Evolutionary conservation across 176 grass and related monocot genomes (phyloP).

Genomic region (Oryza nivara): DNA sequence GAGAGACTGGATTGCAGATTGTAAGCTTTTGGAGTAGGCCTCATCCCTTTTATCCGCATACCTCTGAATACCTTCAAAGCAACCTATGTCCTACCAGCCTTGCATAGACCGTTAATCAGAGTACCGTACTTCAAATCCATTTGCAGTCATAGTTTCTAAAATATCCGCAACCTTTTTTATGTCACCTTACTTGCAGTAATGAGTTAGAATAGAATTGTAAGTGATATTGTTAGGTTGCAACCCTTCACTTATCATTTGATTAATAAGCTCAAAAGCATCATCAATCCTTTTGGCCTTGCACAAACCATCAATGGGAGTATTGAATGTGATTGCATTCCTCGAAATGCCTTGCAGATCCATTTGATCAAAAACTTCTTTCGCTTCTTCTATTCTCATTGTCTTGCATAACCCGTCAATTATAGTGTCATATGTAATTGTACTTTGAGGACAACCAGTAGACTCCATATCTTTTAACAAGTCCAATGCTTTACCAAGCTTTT

Average conservation of each 20-base stretch:
- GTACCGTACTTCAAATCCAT: conserved; percentile 85
- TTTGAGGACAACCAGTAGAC: conserved; percentile 58
- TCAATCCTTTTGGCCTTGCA: conserved; percentile 74
- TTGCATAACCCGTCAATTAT: conserved; percentile 87
- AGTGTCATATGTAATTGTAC: conserved; percentile 76
- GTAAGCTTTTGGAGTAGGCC: conserved; percentile 77
- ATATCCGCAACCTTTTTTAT: conserved; percentile 77
- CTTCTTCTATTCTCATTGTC: conserved; percentile 86
- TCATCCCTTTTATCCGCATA: conserved; percentile 73
- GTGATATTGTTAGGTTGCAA: conserved; percentile 83
- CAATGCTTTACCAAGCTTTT: conserved; percentile 65
- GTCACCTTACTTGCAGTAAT: conserved; percentile 91
- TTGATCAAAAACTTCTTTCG: conserved; percentile 80
- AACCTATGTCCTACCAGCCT: conserved; percentile 79
- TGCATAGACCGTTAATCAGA: conserved; percentile 81
- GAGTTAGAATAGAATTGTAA: conserved; percentile 81
- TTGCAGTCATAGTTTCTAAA: conserved; percentile 77
- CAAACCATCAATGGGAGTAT: conserved; percentile 77
- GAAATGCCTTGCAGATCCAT: conserved; percentile 85
- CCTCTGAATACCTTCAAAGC: conserved; percentile 82
- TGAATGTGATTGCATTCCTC: conserved; percentile 76
- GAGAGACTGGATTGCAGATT: conserved; percentile 73
- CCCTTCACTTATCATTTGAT: conserved; percentile 75
- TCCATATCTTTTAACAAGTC: conserved; percentile 94
- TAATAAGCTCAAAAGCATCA: conserved; percentile 72